Conservation (phyloP, 257 asterid species). For the Penstemon eatonii region DNA sequence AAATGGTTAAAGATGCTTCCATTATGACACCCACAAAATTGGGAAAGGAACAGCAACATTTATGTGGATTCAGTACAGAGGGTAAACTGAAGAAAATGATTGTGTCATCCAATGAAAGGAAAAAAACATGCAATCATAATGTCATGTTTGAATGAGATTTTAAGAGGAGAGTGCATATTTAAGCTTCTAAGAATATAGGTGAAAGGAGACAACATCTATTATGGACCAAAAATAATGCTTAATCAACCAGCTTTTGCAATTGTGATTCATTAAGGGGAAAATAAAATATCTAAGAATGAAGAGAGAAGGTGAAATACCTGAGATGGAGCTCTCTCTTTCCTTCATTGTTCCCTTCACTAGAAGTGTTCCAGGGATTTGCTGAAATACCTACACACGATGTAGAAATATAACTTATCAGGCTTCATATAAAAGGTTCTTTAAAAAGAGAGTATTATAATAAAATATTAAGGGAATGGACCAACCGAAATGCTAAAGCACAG, state of each 20-base stretch:
- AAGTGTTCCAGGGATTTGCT: constrained; percentile 87
- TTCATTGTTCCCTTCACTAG: constrained; percentile 64
- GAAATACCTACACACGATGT: constrained; percentile 59
- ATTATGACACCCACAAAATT: too few relatives aligned
- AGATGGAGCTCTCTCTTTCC: constrained; percentile 48
- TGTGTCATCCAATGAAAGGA: neutral
- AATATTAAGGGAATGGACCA: constrained; percentile 22
- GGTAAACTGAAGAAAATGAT: neutral
- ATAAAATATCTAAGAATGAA: neutral
- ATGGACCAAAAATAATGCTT: neutral
- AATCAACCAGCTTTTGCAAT: constrained; percentile 1
- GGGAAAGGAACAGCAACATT: too few relatives aligned
- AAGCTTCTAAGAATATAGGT: constrained; percentile 1
- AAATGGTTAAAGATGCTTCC: too few relatives aligned
- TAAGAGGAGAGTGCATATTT: neutral
- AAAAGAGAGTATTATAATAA: constrained; percentile 3
- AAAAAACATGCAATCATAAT: neutral
- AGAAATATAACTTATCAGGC: constrained; percentile 1
- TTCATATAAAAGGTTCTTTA: neutral
- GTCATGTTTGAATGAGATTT: neutral
- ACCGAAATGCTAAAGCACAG: constrained; percentile 66
- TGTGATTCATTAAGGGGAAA: neutral
- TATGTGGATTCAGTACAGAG: too few relatives aligned
- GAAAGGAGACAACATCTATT: neutral
- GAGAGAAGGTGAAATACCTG: constrained; percentile 44